Base-by-base conservation (phyloP, 1,284 basidiomycete genomes). In the Puccinia hordei region DNA sequence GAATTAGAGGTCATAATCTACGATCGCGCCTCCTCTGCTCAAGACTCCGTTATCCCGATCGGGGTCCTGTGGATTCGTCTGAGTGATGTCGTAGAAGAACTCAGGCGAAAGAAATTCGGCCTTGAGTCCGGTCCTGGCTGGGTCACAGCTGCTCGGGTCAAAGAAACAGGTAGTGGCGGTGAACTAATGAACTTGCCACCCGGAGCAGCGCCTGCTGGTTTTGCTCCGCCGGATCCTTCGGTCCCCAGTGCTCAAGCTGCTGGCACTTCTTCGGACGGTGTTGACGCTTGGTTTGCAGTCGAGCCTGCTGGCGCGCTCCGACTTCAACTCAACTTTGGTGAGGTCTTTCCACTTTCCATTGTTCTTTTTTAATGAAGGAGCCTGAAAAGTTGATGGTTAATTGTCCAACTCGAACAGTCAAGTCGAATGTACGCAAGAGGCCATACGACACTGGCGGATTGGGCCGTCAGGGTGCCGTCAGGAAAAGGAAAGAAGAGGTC, bases 1-100 rank as follows among this genome's bases (percentile, higher is more conserved):
- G 97, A 99, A 88, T 93, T 98, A 77, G 97, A 99, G 87, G 91
- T 99, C 69, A 94, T 94, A 19, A 90, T 99, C 35, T 97, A 95
- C 84, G 97, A 99, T 87, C 94, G 94, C 83, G 91, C 93, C 83
- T 90, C 90, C 24, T 91, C 90, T 9, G 86, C 86, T 82, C 93
- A 94, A 82, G 87, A 87, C 15, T 89, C 93, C 83, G 91, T 93
- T 0, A 90, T 93, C 8, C 96, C 96, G 51, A 95, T 99, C 82
- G 97, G 97, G 57, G 89, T 99, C 85, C 88, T 98, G 24, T 99
- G 97, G 97, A 90, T 99, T 82, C 90, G 93, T 82, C 92, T 99
- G 83, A 94, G 90, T 83, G 97, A 99, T 86, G 89, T 99, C 41
- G 93, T 98, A 44, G 97, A 99, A 84, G 94, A 97, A 15, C 89